These are phyloP conservation scores for Globisporangium mamillatum DNA, from an alignment of 352 stramenopile genomes.

Conservation along the genomic window DNA sequence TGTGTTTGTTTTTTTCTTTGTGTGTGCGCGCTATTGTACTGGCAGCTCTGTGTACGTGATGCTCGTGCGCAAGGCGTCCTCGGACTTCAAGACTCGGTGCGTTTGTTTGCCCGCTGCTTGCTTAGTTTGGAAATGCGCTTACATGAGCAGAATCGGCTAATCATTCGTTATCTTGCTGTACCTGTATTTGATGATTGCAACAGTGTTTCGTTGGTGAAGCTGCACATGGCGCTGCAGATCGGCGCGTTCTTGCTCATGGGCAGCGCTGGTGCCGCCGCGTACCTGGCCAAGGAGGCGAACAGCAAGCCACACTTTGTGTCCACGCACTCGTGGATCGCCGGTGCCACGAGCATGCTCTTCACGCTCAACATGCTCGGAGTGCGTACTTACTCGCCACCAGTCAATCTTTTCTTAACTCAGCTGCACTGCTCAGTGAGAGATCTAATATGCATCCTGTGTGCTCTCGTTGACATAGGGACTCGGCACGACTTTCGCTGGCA, in stretches of 20 bases:
- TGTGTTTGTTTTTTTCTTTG: neutral
- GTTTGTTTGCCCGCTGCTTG: neutral
- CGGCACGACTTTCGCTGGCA: conserved; percentile 50
- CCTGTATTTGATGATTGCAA: too few species aligned
- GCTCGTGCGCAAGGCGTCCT: conserved; percentile 46
- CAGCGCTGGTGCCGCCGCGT: conserved; percentile 37
- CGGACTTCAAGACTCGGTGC: conserved; percentile 47
- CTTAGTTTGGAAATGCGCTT: too few species aligned
- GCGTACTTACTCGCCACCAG: neutral
- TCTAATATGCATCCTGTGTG: neutral
- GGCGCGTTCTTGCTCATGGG: conserved; percentile 47
- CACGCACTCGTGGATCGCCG: conserved; percentile 71
- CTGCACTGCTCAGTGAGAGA: neutral
- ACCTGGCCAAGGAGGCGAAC: conserved; percentile 55
- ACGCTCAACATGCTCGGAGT: conserved; percentile 61
- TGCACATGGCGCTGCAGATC: conserved; percentile 49
- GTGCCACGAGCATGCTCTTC: conserved; percentile 36
- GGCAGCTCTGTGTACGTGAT: conserved; percentile 54
- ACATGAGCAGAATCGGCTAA: too few species aligned
- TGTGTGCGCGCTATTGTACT: neutral
- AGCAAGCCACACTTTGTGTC: conserved; percentile 67
- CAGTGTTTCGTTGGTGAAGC: conserved; percentile 40
- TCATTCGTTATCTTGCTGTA: too few species aligned
- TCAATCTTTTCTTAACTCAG: neutral
- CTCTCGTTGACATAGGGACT: conserved; percentile 29